Percentiles rank a stretch among this genome's conserved stretches.
Conservation (phyloP, 805 yeast species). For the Hanseniaspora osmophila region DNA sequence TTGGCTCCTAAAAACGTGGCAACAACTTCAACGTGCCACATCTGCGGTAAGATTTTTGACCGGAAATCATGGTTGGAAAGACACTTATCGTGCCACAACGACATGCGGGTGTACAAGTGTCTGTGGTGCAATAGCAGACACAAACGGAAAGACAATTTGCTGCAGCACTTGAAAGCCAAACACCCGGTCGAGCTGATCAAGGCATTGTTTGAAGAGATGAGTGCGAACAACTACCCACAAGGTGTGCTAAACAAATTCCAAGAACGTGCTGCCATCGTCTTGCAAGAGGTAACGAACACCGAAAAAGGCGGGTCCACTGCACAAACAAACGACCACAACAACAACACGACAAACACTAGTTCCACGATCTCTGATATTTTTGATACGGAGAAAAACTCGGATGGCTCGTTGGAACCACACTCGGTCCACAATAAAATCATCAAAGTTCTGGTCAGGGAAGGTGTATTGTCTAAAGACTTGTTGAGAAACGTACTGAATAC, state of each 20-base stretch:
- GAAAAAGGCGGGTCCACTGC: no score
- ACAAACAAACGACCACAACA: no score
- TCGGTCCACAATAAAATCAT: constrained; percentile 7
- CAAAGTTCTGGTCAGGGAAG: constrained; percentile 14
- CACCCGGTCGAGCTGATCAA: constrained; percentile 16
- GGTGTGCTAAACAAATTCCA: background rate
- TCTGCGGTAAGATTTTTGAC: constrained; percentile 20
- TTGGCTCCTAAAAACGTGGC: no score
- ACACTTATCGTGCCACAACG: constrained; percentile 19
- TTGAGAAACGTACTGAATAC: constrained; percentile 17
- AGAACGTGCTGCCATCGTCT: no score
- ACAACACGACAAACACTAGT: no score
- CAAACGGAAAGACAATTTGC: constrained; percentile 21
- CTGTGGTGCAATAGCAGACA: constrained; percentile 21
- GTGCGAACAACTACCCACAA: background rate
- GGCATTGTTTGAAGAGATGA: constrained; percentile 6
- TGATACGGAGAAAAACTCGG: no score
- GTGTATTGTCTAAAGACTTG: constrained; percentile 17
- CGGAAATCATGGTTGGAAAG: constrained; percentile 22
- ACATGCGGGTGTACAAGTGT: constrained; percentile 16
- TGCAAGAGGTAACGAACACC: no score
- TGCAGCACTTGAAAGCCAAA: constrained; percentile 21
- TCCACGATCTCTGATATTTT: no score
- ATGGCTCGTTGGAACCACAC: no score
- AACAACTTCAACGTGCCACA: constrained; percentile 7